Evolutionary conservation across 2,329 filamentous ascomycete genomes (phyloP).

Genomic region (Colletotrichum euphorbiae): DNA sequence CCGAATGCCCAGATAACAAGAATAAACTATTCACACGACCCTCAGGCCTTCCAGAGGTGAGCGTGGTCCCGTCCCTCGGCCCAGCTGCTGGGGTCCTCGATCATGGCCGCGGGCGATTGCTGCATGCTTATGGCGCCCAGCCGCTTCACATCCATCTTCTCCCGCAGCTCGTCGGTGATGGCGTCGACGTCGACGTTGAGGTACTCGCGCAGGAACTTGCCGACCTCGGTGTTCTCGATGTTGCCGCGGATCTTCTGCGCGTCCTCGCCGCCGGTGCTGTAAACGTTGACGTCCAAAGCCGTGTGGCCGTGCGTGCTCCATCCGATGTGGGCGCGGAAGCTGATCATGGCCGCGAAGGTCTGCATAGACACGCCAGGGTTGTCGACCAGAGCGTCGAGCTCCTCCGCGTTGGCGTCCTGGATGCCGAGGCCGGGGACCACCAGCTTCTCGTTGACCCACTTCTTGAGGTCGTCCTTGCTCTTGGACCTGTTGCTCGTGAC

Average conservation of each 20-base stretch:
- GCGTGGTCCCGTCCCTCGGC: conserved; percentile 28
- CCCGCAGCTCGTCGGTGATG: conserved; percentile 80
- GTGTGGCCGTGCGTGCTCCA: conserved; percentile 96
- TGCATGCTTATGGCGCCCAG: conserved; percentile 27
- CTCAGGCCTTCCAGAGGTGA: conserved; percentile 9
- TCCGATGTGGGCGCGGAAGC: conserved; percentile 86
- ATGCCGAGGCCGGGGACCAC: conserved; percentile 81
- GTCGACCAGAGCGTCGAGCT: conserved; percentile 75
- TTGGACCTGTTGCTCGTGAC: conserved; percentile 56
- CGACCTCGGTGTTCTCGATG: conserved; percentile 94
- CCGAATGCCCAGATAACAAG: background rate
- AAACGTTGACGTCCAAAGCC: conserved; percentile 96
- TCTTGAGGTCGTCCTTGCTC: conserved; percentile 57
- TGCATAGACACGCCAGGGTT: conserved; percentile 65
- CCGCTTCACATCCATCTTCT: conserved; percentile 57
- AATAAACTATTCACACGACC: background rate
- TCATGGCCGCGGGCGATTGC: background rate
- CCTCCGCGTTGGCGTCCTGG: conserved; percentile 74
- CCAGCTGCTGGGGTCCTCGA: conserved; percentile 26
- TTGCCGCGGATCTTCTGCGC: conserved; percentile 80
- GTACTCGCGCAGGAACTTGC: conserved; percentile 82
- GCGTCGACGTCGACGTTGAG: conserved; percentile 82
- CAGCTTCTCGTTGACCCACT: conserved; percentile 77
- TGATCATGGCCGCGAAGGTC: conserved; percentile 86
- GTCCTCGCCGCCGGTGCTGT: conserved; percentile 77